These are phyloP conservation scores for Fusarium longipes DNA, from an alignment of 2,329 filamentous ascomycete genomes.

Conservation along the genomic window DNA sequence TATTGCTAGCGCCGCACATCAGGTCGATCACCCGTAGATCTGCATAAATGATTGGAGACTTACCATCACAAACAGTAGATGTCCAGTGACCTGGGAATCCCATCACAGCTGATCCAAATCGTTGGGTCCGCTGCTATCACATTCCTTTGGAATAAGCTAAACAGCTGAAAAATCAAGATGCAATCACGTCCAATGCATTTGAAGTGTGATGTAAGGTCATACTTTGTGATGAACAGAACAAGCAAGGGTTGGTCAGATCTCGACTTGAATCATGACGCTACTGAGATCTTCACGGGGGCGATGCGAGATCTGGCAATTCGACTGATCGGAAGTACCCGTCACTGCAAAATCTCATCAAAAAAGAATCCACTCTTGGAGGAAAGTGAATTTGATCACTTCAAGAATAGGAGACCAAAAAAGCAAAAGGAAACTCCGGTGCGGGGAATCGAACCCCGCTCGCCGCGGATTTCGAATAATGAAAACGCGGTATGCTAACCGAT, in stretches of 20 bases:
- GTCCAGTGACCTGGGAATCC: not conserved
- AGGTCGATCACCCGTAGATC: not conserved
- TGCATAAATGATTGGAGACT: not conserved
- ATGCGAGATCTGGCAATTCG: not conserved
- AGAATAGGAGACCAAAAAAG: too few relatives aligned
- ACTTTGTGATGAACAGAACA: too few relatives aligned
- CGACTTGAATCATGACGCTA: not conserved
- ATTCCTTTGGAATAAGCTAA: not conserved
- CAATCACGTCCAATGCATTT: not conserved
- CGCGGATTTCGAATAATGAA: constrained; percentile 14
- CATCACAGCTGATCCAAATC: not conserved
- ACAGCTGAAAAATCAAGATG: not conserved
- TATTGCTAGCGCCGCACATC: not conserved
- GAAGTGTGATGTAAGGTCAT: too few relatives aligned
- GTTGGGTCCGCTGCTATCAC: not conserved
- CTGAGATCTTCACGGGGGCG: not conserved
- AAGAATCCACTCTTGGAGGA: too few relatives aligned
- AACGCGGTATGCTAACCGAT: constrained; percentile 35
- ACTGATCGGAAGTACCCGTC: too few relatives aligned
- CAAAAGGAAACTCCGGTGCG: constrained; percentile 21
- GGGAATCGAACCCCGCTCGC: constrained; percentile 31
- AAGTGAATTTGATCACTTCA: too few relatives aligned
- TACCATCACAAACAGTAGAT: not conserved
- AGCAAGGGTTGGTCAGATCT: not conserved
- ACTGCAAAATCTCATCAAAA: too few relatives aligned